Evolutionary conservation across 2,329 filamentous ascomycete genomes (phyloP).

Genomic region (Cordyceps cicadae): DNA sequence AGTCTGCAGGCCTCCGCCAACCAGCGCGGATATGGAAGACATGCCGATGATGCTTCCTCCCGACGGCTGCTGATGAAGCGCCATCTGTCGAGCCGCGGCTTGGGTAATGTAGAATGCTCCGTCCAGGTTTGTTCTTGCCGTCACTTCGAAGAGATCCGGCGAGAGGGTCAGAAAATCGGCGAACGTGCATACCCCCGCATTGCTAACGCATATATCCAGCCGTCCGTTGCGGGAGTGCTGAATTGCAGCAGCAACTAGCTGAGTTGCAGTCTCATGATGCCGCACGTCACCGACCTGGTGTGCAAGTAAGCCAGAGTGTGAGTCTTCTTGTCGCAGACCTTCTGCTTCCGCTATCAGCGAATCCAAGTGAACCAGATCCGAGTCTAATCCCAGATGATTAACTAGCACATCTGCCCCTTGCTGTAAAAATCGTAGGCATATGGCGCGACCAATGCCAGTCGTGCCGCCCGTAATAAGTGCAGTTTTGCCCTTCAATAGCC

Average conservation of each 20-base stretch:
- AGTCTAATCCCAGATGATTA: slow-evolving; percentile 62
- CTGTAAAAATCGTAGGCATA: slow-evolving; percentile 67
- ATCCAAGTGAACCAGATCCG: slow-evolving; percentile 42
- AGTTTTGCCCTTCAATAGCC: slow-evolving; percentile 63
- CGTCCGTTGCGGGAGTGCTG: slow-evolving; percentile 45
- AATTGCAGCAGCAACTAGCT: slow-evolving; percentile 60
- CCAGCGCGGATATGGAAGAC: slow-evolving; percentile 64
- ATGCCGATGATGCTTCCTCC: slow-evolving; percentile 77
- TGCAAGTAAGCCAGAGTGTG: slow-evolving; percentile 22
- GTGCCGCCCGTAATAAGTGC: slow-evolving; percentile 82
- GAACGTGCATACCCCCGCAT: slow-evolving; percentile 84
- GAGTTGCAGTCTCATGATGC: slow-evolving; percentile 59
- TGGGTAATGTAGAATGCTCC: slow-evolving; percentile 86
- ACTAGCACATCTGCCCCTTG: slow-evolving; percentile 74
- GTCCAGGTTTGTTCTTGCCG: slow-evolving; percentile 71
- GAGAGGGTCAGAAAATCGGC: slow-evolving; percentile 73
- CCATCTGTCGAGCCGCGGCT: slow-evolving; percentile 79
- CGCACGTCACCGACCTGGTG: slow-evolving; percentile 71
- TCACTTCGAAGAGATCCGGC: slow-evolving; percentile 60
- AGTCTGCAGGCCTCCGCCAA: slow-evolving; percentile 69
- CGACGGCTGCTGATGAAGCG: slow-evolving; percentile 46
- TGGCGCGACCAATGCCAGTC: slow-evolving; percentile 80
- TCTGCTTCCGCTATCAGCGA: slow-evolving; percentile 46
- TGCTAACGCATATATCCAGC: slow-evolving; percentile 74
- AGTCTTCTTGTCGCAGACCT: slow-evolving; percentile 26